A percentile compares a stretch with the other conserved stretches of the same genome.
These are phyloP conservation scores for Colletotrichum sp. DNA, from an alignment of 2,329 filamentous ascomycete genomes.

Conservation along the genomic window DNA sequence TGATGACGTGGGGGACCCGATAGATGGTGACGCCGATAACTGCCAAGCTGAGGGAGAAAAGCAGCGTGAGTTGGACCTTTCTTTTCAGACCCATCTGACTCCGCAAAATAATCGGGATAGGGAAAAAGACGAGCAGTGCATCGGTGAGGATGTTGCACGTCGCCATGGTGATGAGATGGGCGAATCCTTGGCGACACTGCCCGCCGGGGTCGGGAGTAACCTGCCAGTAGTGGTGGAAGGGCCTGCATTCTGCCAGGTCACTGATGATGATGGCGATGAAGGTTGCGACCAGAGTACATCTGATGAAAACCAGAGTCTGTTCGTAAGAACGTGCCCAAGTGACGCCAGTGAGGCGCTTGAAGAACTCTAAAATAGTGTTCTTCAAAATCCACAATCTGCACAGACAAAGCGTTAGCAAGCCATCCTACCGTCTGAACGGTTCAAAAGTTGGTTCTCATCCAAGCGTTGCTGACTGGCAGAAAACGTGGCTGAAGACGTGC, in stretches of 20 bases:
- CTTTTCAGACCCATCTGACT: slow-evolving; percentile 78
- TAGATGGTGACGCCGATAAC: slow-evolving; percentile 82
- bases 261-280: slow-evolving; percentile 83
- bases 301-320: slow-evolving; percentile 71
- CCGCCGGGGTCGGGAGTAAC: slow-evolving; percentile 85
- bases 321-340: slow-evolving; percentile 84
- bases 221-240: slow-evolving; percentile 78
- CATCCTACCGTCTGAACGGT: background rate
- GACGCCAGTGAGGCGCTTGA: slow-evolving; percentile 81
- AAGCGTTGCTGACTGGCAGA: background rate
- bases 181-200: slow-evolving; percentile 84
- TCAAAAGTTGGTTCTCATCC: background rate
- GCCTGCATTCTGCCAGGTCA: slow-evolving; percentile 82
- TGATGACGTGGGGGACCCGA: slow-evolving; percentile 80
- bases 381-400: slow-evolving; percentile 92
- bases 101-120: slow-evolving; percentile 83
- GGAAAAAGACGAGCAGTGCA: slow-evolving; percentile 84
- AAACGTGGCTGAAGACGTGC: background rate
- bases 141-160: slow-evolving; percentile 88
- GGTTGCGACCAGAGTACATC: slow-evolving; percentile 77
- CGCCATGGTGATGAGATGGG: slow-evolving; percentile 90
- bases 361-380: slow-evolving; percentile 87
- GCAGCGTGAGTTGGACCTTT: slow-evolving; percentile 77
- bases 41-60: slow-evolving; percentile 85
- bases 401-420: slow-evolving; percentile 28